Base-by-base conservation (phyloP, 305 asterid genomes). In the Andrographis paniculata region DNA sequence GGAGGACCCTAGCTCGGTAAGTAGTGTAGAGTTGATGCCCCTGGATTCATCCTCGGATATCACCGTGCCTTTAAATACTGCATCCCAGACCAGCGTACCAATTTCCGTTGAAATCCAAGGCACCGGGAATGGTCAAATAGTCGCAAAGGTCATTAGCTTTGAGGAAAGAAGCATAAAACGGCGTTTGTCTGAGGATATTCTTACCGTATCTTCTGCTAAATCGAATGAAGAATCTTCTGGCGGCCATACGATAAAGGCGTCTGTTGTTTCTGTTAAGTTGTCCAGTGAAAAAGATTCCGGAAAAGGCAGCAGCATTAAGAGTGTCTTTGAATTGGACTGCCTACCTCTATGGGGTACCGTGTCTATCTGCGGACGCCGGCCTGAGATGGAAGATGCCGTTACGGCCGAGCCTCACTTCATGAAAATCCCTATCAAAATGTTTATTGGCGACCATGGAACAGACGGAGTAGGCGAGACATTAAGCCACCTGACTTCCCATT, bases 351-450 rank as follows among this genome's bases (percentile, higher is more conserved):
- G 94, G 94, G 97, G 97, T 45, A 73, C 83, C 2, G 71, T 67
- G 5, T 81, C 97, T 24, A 49, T 82, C 15, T 52, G 75, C 53
- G 97, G 97, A 22, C 71, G 72, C 61, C 79, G 94, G 70, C 72
- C 74, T 4, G 97, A 84, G 64, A 88, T 88, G 95, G 97, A 88
- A 69, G 97, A 88, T 64, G 70, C 92, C 12, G 55, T 79, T 28
- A 53, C 48, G 61, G 76, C 59, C 20, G 75, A 38, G 9, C 94
- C 95, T 14, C 52, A 77, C 74, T 81, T 84, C 56, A 63, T 72
- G 79, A 80, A 69, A 58, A 84, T 88, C 59, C 93, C 94, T 2
- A 82, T 81, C 30, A 65, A 73, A 65, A 73, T 88, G 93, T 73
- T 88, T 61, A 62, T 79, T 49, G 88, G 86, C 56, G 78, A 69